A percentile compares a stretch with the other conserved stretches of the same genome.
Evolutionary conservation across 2,329 filamentous ascomycete species (phyloP).

Genomic region (Penicillium paneum): DNA sequence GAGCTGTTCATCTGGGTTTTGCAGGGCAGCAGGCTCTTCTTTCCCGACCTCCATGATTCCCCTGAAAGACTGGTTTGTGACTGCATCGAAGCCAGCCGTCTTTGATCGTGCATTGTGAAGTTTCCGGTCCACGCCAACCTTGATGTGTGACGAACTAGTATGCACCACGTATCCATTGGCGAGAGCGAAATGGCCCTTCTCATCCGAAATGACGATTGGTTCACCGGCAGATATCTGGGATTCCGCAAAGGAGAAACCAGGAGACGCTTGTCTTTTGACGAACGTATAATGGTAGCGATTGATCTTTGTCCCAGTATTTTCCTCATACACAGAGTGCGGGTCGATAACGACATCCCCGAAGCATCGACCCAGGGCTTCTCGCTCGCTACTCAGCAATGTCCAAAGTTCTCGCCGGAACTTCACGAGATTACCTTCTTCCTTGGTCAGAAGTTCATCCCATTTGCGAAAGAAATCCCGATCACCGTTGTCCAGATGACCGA

Average conservation of each 20-base stretch:
- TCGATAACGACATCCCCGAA: constrained; percentile 85
- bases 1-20: constrained; percentile 50
- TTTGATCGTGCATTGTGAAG: constrained; percentile 81
- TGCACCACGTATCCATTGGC: constrained; percentile 87
- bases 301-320: constrained; percentile 71
- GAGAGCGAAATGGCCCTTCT: constrained; percentile 89
- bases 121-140: constrained; percentile 83
- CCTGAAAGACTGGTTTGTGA: constrained; percentile 77
- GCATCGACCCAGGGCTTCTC: constrained; percentile 83
- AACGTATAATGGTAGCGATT: constrained; percentile 89
- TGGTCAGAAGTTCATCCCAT: constrained; percentile 90
- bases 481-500: constrained; percentile 68
- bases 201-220: constrained; percentile 93
- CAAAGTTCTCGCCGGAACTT: constrained; percentile 86
- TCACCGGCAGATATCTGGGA: constrained; percentile 85
- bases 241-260: constrained; percentile 80
- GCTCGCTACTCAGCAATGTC: constrained; percentile 89
- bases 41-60: constrained; percentile 83
- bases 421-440: constrained; percentile 87
- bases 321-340: constrained; percentile 68
- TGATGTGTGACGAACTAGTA: constrained; percentile 71
- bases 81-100: constrained; percentile 70
- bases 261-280: constrained; percentile 60
- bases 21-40: constrained; percentile 44
- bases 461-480: constrained; percentile 86